phyloP scores from a whole-genome alignment of 2,329 filamentous ascomycete genomes.

The Thielaviopsis populi region DNA sequence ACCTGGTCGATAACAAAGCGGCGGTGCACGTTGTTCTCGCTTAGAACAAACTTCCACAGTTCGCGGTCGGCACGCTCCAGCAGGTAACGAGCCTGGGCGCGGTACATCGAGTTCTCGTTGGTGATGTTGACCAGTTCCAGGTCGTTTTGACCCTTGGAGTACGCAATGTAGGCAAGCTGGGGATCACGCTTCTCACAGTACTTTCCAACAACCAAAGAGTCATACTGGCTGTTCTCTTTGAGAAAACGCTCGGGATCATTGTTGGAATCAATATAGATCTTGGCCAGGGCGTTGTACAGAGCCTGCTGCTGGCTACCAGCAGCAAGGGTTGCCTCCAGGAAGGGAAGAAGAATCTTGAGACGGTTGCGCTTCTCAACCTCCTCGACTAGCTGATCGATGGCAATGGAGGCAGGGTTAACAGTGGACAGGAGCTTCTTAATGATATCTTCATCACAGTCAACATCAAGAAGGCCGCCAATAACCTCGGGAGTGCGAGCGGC shows the following conservation, averaged over 20 bases:
- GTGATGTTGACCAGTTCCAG: constrained; percentile 94
- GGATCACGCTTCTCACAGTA: constrained; percentile 99
- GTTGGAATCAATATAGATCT: constrained; percentile 99
- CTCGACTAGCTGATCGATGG: constrained; percentile 81
- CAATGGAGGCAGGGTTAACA: constrained; percentile 70
- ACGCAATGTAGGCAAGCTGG: constrained; percentile 87
- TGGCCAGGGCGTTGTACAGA: constrained; percentile 91
- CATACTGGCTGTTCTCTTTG: constrained; percentile 94
- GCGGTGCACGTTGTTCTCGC: constrained; percentile 88
- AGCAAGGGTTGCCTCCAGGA: constrained; percentile 82
- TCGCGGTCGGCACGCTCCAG: constrained; percentile 79
- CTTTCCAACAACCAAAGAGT: constrained; percentile 81
- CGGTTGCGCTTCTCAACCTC: constrained; percentile 96
- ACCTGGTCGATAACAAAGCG: constrained; percentile 92
- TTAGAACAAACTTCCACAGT: constrained; percentile 89
- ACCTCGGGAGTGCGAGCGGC: constrained; percentile 81
- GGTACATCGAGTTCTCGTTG: constrained; percentile 99
- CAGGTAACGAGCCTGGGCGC: constrained; percentile 89
- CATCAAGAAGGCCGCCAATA: constrained; percentile 82
- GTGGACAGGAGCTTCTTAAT: constrained; percentile 85
- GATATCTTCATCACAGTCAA: constrained; percentile 91
- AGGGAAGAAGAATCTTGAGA: constrained; percentile 85
- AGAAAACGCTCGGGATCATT: constrained; percentile 96
- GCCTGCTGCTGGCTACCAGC: constrained; percentile 91
- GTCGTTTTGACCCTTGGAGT: constrained; percentile 93